A percentile compares a stretch with the other conserved stretches of the same genome.
Conservation (phyloP, 2,329 filamentous ascomycete genomes). For the Aspergillus novofumigatus region DNA sequence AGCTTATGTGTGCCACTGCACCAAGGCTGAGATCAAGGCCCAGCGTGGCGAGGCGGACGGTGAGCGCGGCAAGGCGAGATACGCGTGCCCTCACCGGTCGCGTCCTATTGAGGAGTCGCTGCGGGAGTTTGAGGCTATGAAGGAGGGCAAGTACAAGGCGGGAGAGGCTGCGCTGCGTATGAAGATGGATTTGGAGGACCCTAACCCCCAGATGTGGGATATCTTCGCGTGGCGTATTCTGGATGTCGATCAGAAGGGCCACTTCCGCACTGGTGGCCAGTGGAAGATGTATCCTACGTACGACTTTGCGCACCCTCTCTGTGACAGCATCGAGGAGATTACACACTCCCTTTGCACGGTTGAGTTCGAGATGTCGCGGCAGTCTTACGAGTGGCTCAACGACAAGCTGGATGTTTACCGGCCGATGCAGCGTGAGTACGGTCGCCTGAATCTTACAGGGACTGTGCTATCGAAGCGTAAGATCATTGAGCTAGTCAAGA, state of each 20-base stretch:
- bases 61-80: conserved; percentile 63
- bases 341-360: conserved; percentile 91
- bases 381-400: conserved; percentile 89
- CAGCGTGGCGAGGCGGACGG: conserved; percentile 76
- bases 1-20: conserved; percentile 81
- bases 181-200: conserved; percentile 79
- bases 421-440: conserved; percentile 90
- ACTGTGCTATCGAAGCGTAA: conserved; percentile 85
- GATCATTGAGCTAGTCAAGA: conserved; percentile 72
- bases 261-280: conserved; percentile 65
- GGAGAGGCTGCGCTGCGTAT: conserved; percentile 82
- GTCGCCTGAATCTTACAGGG: conserved; percentile 72
- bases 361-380: conserved; percentile 79
- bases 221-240: conserved; percentile 84
- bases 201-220: conserved; percentile 97
- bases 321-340: conserved; percentile 87
- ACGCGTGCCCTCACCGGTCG: conserved; percentile 74
- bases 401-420: conserved; percentile 76
- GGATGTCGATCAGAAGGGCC: conserved; percentile 44
- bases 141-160: conserved; percentile 83
- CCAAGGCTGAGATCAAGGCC: conserved; percentile 73
- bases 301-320: conserved; percentile 66
- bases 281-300: conserved; percentile 97
- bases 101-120: conserved; percentile 73
- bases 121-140: conserved; percentile 48